These are phyloP conservation scores for Ajuga reptans DNA, from an alignment of 305 asterid species.

Conservation along the genomic window DNA sequence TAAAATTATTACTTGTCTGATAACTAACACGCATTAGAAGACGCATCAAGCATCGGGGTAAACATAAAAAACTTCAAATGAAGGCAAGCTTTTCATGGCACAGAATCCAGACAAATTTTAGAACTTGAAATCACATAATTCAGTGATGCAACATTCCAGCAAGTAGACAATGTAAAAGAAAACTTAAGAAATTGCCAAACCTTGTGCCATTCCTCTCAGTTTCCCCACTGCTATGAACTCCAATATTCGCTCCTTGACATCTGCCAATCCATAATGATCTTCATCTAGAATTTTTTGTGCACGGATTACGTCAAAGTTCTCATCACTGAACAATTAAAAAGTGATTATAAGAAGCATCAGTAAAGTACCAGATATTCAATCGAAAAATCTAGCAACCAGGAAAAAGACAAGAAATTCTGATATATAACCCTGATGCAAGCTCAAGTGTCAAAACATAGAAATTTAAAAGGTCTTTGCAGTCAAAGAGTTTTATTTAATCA, in stretches of 20 bases:
- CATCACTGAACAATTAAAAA: constrained; percentile 49
- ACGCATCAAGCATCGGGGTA: background rate
- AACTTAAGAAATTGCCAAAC: constrained; percentile 34
- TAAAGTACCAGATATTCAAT: background rate
- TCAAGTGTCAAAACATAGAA: background rate
- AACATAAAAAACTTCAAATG: background rate
- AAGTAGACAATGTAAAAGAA: constrained; percentile 13
- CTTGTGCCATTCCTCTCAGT: constrained; percentile 95
- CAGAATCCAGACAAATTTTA: background rate
- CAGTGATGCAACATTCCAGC: constrained; percentile 20
- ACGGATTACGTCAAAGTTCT: constrained; percentile 75
- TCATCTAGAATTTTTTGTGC: constrained; percentile 91
- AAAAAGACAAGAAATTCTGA: background rate
- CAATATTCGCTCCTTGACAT: constrained; percentile 94
- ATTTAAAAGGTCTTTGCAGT: background rate
- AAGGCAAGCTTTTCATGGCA: background rate
- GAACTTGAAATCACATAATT: constrained; percentile 11
- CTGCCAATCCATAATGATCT: constrained; percentile 93
- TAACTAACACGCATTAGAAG: background rate
- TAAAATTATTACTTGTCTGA: background rate
- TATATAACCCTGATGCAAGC: background rate
- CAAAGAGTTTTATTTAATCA: background rate
- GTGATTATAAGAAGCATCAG: constrained; percentile 6
- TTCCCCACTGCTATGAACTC: constrained; percentile 98
- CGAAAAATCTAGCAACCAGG: background rate